A percentile compares a stretch with the other conserved stretches of the same genome.
These are phyloP conservation scores for Penicillium paradoxum DNA, from an alignment of 495 filamentous ascomycete species.

Conservation along the genomic window DNA sequence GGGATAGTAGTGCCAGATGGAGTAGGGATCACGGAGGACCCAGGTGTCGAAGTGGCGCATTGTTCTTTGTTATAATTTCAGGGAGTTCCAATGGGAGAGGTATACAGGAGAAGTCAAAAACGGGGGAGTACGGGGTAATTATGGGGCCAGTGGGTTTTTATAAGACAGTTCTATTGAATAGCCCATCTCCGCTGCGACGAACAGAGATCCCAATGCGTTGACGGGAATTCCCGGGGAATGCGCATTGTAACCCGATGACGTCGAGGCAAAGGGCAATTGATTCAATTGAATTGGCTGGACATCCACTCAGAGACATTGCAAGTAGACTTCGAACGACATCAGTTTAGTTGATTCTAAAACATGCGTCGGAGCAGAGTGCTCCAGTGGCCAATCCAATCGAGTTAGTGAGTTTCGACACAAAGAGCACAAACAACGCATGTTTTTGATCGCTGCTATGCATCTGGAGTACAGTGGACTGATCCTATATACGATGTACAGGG, in stretches of 20 bases:
- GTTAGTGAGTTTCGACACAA: not conserved
- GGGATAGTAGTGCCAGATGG: constrained; percentile 43
- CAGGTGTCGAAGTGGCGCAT: constrained; percentile 47
- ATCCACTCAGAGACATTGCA: too few species aligned
- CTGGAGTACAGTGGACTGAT: too few species aligned
- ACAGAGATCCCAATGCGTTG: not conserved
- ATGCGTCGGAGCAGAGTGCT: constrained; percentile 1
- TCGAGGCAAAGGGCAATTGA: not conserved
- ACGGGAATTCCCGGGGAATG: constrained; percentile 21
- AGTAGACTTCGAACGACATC: too few species aligned
- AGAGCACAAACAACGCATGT: not conserved
- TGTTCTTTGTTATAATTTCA: constrained; percentile 4
- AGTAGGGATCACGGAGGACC: constrained; percentile 44
- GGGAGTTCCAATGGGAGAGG: not conserved
- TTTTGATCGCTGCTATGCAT: too few species aligned
- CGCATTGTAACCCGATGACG: constrained; percentile 34
- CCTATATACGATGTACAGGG: too few species aligned
- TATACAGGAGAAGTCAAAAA: not conserved
- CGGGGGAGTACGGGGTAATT: not conserved
- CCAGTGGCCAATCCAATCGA: not conserved
- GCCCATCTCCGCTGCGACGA: too few species aligned
- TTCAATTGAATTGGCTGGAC: not conserved
- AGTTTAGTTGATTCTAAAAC: not conserved
- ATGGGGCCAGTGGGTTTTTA: constrained; percentile 9
- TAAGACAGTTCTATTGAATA: not conserved